Conservation (phyloP, 2,329 filamentous ascomycete genomes). For the Grosmannia clavigera region DNA sequence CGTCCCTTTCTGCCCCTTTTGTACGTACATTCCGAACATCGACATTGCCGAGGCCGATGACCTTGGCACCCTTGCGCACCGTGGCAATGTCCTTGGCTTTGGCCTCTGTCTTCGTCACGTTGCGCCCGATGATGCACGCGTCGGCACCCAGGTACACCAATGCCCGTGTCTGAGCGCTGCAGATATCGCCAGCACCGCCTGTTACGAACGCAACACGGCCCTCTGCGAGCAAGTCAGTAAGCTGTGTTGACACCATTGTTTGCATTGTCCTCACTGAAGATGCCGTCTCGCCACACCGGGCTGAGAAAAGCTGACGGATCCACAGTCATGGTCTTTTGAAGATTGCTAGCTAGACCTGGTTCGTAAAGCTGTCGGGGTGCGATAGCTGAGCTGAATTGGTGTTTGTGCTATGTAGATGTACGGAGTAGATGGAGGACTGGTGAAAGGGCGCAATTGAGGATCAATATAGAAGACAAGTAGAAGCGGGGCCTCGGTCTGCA, state of each 20-base stretch:
- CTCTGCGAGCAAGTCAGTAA: constrained; percentile 32
- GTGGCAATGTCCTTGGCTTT: constrained; percentile 74
- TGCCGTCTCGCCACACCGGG: constrained; percentile 72
- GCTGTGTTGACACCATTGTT: neutral
- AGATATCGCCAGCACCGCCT: constrained; percentile 86
- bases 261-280: constrained; percentile 51
- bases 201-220: constrained; percentile 91
- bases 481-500: neutral
- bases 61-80: constrained; percentile 64
- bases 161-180: constrained; percentile 84
- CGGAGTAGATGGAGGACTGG: too few relatives aligned
- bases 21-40: constrained; percentile 57
- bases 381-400: neutral
- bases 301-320: constrained; percentile 58
- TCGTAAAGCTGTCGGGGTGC: neutral
- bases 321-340: constrained; percentile 7
- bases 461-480: neutral
- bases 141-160: constrained; percentile 84
- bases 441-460: neutral
- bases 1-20: neutral
- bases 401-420: neutral
- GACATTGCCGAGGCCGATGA: constrained; percentile 73
- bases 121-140: constrained; percentile 87
- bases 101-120: constrained; percentile 71
- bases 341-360: neutral